Percentiles rank a stretch among this genome's conserved stretches.
These are phyloP conservation scores for apple (Malus domestica) DNA, from an alignment of 306 rosid species.

Conservation along the genomic window DNA sequence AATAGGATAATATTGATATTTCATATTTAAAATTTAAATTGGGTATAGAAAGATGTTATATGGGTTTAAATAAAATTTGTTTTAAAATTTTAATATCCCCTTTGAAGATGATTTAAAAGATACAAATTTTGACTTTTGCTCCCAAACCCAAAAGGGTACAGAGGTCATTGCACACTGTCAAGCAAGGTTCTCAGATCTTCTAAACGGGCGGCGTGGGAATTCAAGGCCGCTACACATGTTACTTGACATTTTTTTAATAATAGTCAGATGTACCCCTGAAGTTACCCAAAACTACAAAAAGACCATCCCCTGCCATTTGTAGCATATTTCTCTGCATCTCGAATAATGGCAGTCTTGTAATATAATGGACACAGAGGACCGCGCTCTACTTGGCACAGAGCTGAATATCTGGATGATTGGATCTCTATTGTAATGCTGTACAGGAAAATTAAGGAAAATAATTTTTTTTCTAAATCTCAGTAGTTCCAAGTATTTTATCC, in stretches of 20 bases:
- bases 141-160: neutral
- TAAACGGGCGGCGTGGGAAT: constrained; percentile 5
- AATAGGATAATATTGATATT: too few species aligned
- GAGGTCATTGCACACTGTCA: neutral
- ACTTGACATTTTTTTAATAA: neutral
- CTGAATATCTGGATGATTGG: neutral
- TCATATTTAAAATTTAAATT: too few species aligned
- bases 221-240: neutral
- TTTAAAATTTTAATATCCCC: too few species aligned
- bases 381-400: neutral
- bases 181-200: neutral
- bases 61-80: too few species aligned
- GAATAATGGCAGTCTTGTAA: neutral
- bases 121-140: constrained; percentile 11
- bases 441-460: too few species aligned
- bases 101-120: neutral
- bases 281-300: neutral
- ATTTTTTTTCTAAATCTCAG: neutral
- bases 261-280: neutral
- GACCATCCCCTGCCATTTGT: neutral
- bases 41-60: too few species aligned
- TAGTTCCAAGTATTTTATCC: neutral
- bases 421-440: neutral
- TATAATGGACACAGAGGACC: neutral
- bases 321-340: neutral